Base-by-base conservation (phyloP, 306 rosid genomes). In the Rubus parviflorus region DNA sequence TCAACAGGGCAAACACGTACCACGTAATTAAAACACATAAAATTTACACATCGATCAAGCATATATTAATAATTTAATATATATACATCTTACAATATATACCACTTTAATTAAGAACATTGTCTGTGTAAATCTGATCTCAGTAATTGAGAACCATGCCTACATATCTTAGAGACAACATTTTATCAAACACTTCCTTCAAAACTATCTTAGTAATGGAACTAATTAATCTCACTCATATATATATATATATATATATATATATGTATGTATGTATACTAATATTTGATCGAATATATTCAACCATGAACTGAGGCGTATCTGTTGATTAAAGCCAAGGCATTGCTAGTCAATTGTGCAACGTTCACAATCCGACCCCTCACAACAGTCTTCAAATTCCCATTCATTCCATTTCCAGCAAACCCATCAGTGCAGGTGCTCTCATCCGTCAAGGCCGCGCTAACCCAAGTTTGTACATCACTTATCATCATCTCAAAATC, bases 381-480 rank as follows among this genome's bases (percentile, higher is more conserved):
- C 49, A 87, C 93, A 0, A 45, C 8, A 15, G 25, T 81, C 86
- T 85, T 88, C 67, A 85, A 48, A 20, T 84, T 69, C 0, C 78
- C 89, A 68, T 80, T 73, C 80, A 47, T 37, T 0, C 37, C 56
- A 8, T 60, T 60, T 45, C 76, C 89, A 17, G 74, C 71, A 49
- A 92, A 92, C 7, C 96, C 97, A 40, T 90, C 97, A 0, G 48
- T 80, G 60, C 97, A 92, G 0, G 96, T 92, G 45, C 12, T 85
- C 61, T 87, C 91, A 73, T 90, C 91, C 0, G 97, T 92, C 79
- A 92, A 76, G 37, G 96, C 96, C 58, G 94, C 86, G 70, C 94
- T 90, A 22, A 90, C 90, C 97, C 97, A 89, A 1, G 96, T 92
- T 66, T 92, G 91, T 0, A 89, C 83, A 42, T 92, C 93, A 57